Percentiles rank a stretch among this genome's conserved stretches.
Conservation (phyloP, 352 stramenopile species). For the Saprolegnia parasitica region DNA sequence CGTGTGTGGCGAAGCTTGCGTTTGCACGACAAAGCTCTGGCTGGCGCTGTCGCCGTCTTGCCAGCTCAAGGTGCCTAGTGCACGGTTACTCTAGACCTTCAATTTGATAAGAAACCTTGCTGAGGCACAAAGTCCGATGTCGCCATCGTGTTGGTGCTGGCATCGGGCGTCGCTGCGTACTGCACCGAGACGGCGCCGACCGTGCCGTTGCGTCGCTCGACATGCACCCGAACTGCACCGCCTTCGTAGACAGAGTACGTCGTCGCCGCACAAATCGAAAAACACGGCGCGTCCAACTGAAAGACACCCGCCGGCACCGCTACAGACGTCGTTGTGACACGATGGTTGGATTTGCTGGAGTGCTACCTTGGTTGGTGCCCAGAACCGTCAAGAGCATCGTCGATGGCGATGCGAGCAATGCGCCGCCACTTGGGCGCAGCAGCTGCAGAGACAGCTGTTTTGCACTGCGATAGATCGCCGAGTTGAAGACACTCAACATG, state of each 20-base stretch:
- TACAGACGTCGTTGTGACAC: neutral
- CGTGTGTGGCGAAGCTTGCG: neutral
- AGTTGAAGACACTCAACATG: slow-evolving; percentile 37
- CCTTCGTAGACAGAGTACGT: slow-evolving; percentile 47
- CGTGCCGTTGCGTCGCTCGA: slow-evolving; percentile 56
- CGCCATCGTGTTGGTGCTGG: slow-evolving; percentile 29
- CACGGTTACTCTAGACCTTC: neutral
- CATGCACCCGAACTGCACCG: slow-evolving; percentile 42
- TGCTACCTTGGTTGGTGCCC: slow-evolving; percentile 4
- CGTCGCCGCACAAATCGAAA: slow-evolving; percentile 46
- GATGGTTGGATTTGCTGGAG: neutral
- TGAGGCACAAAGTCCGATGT: slow-evolving; percentile 44
- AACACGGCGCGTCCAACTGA: slow-evolving; percentile 67
- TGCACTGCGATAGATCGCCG: slow-evolving; percentile 2
- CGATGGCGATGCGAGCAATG: neutral
- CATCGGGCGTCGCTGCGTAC: slow-evolving; percentile 23
- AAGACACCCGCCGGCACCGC: slow-evolving; percentile 39
- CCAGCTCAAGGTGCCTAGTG: slow-evolving; percentile 42
- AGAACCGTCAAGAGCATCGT: slow-evolving; percentile 4
- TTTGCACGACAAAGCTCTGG: slow-evolving; percentile 45
- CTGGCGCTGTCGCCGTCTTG: slow-evolving; percentile 46
- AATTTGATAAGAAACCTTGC: neutral
- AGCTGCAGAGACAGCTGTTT: slow-evolving; percentile 3
- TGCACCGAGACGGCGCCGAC: slow-evolving; percentile 43
- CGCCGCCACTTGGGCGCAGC: slow-evolving; percentile 2